phyloP scores from a whole-genome alignment of 768 basidiomycete species.

The Lactifluus pinguis region DNA sequence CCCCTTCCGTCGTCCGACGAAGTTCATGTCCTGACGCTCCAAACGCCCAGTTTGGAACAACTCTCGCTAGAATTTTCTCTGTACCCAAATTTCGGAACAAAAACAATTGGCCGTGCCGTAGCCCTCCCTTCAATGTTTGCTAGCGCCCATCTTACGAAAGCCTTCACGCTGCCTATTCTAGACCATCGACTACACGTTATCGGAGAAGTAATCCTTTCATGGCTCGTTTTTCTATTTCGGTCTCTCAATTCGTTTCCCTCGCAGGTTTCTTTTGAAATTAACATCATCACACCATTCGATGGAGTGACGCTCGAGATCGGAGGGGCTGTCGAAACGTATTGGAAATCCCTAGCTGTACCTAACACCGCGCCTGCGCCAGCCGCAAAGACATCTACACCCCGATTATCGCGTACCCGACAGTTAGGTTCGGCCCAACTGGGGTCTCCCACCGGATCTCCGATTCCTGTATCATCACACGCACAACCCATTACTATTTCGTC shows the following conservation, averaged over 20 bases:
- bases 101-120: conserved; percentile 89
- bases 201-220: conserved; percentile 59
- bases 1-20: conserved; percentile 72
- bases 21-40: conserved; percentile 75
- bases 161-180: conserved; percentile 67
- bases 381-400: conserved; percentile 19
- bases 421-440: conserved; percentile 28
- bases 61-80: conserved; percentile 87
- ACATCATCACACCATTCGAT: conserved; percentile 79
- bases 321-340: conserved; percentile 94
- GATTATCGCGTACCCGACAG: conserved; percentile 23
- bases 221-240: not conserved
- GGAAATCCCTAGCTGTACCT: conserved; percentile 76
- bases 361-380: conserved; percentile 24
- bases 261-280: conserved; percentile 83
- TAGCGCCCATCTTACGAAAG: conserved; percentile 43
- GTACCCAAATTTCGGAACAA: conserved; percentile 96
- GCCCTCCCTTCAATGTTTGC: conserved; percentile 69
- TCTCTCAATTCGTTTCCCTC: not conserved
- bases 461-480: conserved; percentile 33
- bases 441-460: conserved; percentile 61
- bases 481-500: conserved; percentile 81
- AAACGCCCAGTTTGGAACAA: conserved; percentile 61
- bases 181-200: conserved; percentile 91
- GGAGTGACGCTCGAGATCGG: conserved; percentile 91